These are phyloP conservation scores for Talaromyces rugulosus DNA, from an alignment of 2,329 filamentous ascomycete genomes.

Conservation along the genomic window DNA sequence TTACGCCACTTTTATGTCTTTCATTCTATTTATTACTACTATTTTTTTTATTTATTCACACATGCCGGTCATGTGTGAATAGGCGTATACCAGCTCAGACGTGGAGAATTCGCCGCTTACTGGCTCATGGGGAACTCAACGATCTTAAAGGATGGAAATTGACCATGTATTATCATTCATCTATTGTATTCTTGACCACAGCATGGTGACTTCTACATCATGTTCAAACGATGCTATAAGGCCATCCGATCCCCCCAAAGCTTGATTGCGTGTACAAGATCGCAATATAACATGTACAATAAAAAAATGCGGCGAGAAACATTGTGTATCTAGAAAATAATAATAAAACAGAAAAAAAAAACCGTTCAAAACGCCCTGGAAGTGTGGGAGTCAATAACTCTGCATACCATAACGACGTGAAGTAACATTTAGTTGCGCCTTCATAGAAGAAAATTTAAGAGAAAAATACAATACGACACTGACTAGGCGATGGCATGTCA, in stretches of 20 bases:
- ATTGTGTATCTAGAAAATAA: not conserved
- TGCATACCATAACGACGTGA: not conserved
- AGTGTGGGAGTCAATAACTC: not conserved
- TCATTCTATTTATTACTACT: not conserved
- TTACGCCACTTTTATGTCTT: not conserved
- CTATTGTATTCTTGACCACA: not conserved
- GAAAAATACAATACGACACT: not conserved
- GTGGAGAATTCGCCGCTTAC: not conserved
- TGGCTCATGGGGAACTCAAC: too few relatives aligned
- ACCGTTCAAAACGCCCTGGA: not conserved
- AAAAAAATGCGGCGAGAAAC: not conserved
- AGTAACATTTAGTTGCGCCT: not conserved
- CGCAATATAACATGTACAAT: not conserved
- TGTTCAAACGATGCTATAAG: not conserved
- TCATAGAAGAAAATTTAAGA: not conserved
- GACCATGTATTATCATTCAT: not conserved
- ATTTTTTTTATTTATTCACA: not conserved
- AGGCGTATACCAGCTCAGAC: not conserved
- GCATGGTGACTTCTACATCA: not conserved
- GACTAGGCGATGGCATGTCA: constrained; percentile 20
- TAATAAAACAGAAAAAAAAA: not conserved
- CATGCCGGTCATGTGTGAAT: not conserved
- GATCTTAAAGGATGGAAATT: not conserved
- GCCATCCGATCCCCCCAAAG: not conserved
- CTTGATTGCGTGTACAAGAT: not conserved